phyloP scores from a whole-genome alignment of 169 alveolate species.

The Cyclospora cayetanensis region DNA sequence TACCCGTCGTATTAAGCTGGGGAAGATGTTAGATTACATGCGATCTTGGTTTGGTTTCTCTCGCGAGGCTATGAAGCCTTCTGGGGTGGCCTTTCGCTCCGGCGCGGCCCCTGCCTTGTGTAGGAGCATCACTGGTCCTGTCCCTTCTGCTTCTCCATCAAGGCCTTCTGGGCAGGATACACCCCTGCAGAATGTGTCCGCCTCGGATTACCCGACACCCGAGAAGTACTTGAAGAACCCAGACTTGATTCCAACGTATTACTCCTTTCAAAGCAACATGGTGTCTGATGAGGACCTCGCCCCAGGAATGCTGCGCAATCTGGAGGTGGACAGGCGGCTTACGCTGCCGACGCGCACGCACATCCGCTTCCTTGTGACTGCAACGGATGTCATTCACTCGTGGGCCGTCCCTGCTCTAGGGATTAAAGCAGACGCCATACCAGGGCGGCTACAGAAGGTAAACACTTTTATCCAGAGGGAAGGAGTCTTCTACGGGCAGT shows the following conservation, averaged over 20 bases:
- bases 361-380: slow-evolving; percentile 87
- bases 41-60: slow-evolving; percentile 7
- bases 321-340: slow-evolving; percentile 90
- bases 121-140: not conserved
- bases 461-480: slow-evolving; percentile 91
- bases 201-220: slow-evolving; percentile 72
- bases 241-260: slow-evolving; percentile 76
- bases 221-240: slow-evolving; percentile 74
- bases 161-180: not conserved
- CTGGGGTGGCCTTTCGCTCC: not conserved
- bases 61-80: not conserved
- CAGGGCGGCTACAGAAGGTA: slow-evolving; percentile 88
- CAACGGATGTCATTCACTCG: slow-evolving; percentile 84
- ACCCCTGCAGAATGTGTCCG: slow-evolving; percentile 48
- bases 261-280: slow-evolving; percentile 80
- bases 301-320: slow-evolving; percentile 87
- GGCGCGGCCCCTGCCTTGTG: slow-evolving; percentile 7
- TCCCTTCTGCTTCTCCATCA: not conserved
- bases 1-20: not conserved
- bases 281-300: slow-evolving; percentile 77
- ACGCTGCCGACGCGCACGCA: slow-evolving; percentile 92
- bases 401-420: slow-evolving; percentile 81
- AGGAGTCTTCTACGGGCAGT: slow-evolving; percentile 93
- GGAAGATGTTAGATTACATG: slow-evolving; percentile 26
- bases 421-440: slow-evolving; percentile 91